Base-by-base conservation (phyloP, 257 asterid species). In the Leptodermis oblonga region DNA sequence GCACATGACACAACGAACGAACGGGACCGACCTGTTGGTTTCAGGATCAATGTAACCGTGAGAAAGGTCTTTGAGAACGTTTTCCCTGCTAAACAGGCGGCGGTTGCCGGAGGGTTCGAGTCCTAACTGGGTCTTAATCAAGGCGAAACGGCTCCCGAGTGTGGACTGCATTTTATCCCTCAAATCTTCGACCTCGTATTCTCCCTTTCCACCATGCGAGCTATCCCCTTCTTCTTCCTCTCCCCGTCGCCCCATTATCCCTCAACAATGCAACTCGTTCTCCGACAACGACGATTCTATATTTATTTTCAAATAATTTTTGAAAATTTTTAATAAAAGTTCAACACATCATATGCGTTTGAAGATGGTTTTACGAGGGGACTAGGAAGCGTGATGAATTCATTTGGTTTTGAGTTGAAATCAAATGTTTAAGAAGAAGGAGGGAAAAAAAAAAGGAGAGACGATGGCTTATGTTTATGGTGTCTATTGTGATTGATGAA, bases 31-130 rank as follows among this genome's bases (percentile, higher is more conserved):
- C 97, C 90, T 78, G 86, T 83, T 87, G 6, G 46, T 61, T 8
- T 85, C 92, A 0, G 95, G 96, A 69, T 85, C 80, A 69, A 87
- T 82, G 36, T 71, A 74, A n/a, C 84, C 86, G 28, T 77, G 83
- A 0, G 92, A 86, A 30, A 91, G 76, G 75, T 72, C 92, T 68
- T 56, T 87, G 73, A 92, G 41, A 63, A 89, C 82, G 20, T 33
- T 72, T 36, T 82, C 83, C 23, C 84, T 70, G 86, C 92, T 87
- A 23, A 89, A 85, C 70, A 77, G 74, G 62, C 84, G 74, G 62
- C 83, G 79, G 2, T n/a, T 77, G 25, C 69, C 42, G 20, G 75
- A 55, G 7, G 70, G 65, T 31, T 76, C 74, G 72, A 75, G 74
- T 41, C 83, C 83, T 37, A 87, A 74, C 76, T 82, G 90, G 73